Evolutionary conservation across 2,329 filamentous ascomycete species (phyloP).

Genomic region (Aspergillus vadensis): DNA sequence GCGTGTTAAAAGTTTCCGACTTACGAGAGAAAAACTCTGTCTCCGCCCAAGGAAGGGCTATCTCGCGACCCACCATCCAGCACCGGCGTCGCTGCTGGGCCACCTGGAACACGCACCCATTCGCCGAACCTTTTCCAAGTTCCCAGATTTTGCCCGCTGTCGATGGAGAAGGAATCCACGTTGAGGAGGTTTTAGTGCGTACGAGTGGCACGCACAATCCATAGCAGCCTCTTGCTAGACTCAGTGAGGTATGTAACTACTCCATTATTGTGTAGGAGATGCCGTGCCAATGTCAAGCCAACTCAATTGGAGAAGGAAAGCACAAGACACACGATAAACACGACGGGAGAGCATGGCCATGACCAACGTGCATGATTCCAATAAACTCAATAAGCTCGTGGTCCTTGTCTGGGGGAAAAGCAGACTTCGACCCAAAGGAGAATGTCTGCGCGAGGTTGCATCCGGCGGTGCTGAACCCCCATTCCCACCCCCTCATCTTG

Average conservation of each 20-base stretch:
- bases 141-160: not conserved
- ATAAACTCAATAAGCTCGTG: too few species aligned
- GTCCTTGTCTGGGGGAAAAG: not conserved
- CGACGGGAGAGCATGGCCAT: not conserved
- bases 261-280: not conserved
- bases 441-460: constrained; percentile 17
- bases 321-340: not conserved
- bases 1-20: too few species aligned
- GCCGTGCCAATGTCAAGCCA: not conserved
- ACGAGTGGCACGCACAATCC: constrained; percentile 2
- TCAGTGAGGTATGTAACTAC: not conserved
- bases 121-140: not conserved
- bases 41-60: constrained; percentile 8
- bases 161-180: not conserved
- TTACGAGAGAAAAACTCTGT: constrained; percentile 18
- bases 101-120: not conserved
- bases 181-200: constrained; percentile 1
- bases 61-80: constrained; percentile 15
- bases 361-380: too few species aligned
- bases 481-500: constrained; percentile 9
- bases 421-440: not conserved
- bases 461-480: constrained; percentile 10
- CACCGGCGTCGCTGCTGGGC: not conserved
- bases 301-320: not conserved
- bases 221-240: too few species aligned